Evolutionary conservation across 306 rosid genomes (phyloP).

Genomic region (Hippophae tibetana): DNA sequence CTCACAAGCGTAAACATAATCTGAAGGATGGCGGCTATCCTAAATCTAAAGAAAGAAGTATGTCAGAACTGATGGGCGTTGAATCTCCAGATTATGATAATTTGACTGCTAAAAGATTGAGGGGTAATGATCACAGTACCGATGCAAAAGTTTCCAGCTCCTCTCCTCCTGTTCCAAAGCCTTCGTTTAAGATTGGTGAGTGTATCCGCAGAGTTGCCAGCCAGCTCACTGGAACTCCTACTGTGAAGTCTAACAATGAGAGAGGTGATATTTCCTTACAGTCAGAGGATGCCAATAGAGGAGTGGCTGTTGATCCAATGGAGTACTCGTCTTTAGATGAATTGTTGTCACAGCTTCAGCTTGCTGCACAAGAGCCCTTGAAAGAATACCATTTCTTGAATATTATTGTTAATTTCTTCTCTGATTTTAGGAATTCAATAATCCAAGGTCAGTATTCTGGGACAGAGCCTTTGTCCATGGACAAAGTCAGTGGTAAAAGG

Average conservation of each 20-base stretch:
- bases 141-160: constrained; percentile 48
- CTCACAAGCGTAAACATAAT: constrained; percentile 66
- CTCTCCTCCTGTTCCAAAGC: constrained; percentile 27
- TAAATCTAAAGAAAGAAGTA: constrained; percentile 60
- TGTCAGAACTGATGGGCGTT: constrained; percentile 63
- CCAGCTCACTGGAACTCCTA: constrained; percentile 66
- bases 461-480: constrained; percentile 25
- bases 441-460: constrained; percentile 29
- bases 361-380: constrained; percentile 59
- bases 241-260: constrained; percentile 42
- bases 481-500: constrained; percentile 52
- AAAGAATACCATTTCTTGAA: constrained; percentile 32
- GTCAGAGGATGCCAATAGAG: constrained; percentile 41
- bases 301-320: constrained; percentile 26
- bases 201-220: constrained; percentile 92
- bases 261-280: constrained; percentile 31
- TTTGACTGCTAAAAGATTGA: constrained; percentile 47
- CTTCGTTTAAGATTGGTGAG: constrained; percentile 77
- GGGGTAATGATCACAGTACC: constrained; percentile 35
- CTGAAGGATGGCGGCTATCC: constrained; percentile 43
- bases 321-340: constrained; percentile 59
- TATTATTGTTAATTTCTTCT: constrained; percentile 58
- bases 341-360: constrained; percentile 59
- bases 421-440: constrained; percentile 71
- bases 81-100: constrained; percentile 38